Conservation (phyloP, 2,329 filamentous ascomycete genomes). For the Tolypocladium tundrense region DNA sequence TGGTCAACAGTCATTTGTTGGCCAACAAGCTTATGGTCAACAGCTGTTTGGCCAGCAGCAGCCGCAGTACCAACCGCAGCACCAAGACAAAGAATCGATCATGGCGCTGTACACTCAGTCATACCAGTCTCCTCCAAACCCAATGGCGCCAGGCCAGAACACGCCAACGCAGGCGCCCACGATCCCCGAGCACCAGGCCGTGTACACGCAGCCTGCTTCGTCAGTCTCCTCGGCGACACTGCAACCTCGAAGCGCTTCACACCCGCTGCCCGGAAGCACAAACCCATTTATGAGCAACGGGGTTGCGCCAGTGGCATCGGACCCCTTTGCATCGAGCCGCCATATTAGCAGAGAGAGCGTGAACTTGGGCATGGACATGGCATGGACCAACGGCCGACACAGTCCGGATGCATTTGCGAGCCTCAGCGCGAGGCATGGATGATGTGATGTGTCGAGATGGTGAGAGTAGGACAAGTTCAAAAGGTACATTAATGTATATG, state of each 20-base stretch:
- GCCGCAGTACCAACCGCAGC: slow-evolving; percentile 29
- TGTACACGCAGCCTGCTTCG: slow-evolving; percentile 14
- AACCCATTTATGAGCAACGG: slow-evolving; percentile 46
- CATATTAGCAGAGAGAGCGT: slow-evolving; percentile 59
- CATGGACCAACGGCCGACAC: slow-evolving; percentile 60
- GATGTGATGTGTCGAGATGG: slow-evolving; percentile 15
- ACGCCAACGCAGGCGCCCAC: slow-evolving; percentile 16
- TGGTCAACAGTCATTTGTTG: not conserved
- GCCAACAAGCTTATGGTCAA: slow-evolving; percentile 11
- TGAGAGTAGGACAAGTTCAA: not conserved
- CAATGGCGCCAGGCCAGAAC: slow-evolving; percentile 17
- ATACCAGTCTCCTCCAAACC: slow-evolving; percentile 34
- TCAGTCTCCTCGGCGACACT: slow-evolving; percentile 15
- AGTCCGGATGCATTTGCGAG: slow-evolving; percentile 74
- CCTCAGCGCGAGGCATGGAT: slow-evolving; percentile 51
- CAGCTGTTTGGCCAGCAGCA: slow-evolving; percentile 18
- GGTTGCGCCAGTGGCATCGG: slow-evolving; percentile 21
- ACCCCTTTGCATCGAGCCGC: slow-evolving; percentile 27
- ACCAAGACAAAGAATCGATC: slow-evolving; percentile 63
- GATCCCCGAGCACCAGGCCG: slow-evolving; percentile 18
- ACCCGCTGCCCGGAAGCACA: slow-evolving; percentile 31
- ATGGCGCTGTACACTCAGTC: slow-evolving; percentile 63
- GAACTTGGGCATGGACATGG: slow-evolving; percentile 52
- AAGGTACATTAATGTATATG: not conserved
- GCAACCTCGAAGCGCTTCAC: slow-evolving; percentile 18